Base-by-base conservation (phyloP, 306 rosid species). In the Malus asiatica region DNA sequence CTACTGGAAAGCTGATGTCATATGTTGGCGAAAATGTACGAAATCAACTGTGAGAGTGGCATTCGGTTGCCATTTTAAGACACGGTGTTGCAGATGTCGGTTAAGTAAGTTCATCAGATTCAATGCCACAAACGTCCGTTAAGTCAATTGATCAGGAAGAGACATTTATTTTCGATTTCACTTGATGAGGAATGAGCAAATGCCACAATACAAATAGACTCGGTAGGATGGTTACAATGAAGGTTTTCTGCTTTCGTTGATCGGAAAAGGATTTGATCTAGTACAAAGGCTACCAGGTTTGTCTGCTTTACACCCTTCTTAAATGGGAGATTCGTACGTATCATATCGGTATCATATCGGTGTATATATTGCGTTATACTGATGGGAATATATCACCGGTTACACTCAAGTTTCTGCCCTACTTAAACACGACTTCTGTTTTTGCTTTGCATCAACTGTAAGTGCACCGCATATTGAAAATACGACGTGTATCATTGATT, bases 391-490 rank as follows among this genome's bases (percentile, higher is more conserved):
- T 48, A 48, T 48, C 3, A 0, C 19, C 53, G 8, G 53, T 48
- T 48, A 48, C 53, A 48, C 53, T 4, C 19, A 14, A 46, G 53
- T 48, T 48, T 16, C 19, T 48, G 2, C 55, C 55, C 4, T 5
- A 0, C 20, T 16, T 48, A 15, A 48, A 48, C 8, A 15, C 3
- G 42, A 38, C 6, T 48, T 16, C 6, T 0, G 3, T 18, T 15
- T 48, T 48, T 13, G 10, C 12, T 29, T 29, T 42, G n/a, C 25
- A 11, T 62, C 58, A 74, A 64, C 16, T 57, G 51, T 73, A 87
- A 91, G 93, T 71, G 87, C 90, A 40, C 85, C 89, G 4, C 86
- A 89, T 75, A 91, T 86, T 87, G 85, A 91, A 84, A 78, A 81
- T 84, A 79, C 82, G 90, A 66, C 72, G 83, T 8, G 79, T 84